phyloP scores from a whole-genome alignment of 345 rosid species.

The Sonneratia alba region DNA sequence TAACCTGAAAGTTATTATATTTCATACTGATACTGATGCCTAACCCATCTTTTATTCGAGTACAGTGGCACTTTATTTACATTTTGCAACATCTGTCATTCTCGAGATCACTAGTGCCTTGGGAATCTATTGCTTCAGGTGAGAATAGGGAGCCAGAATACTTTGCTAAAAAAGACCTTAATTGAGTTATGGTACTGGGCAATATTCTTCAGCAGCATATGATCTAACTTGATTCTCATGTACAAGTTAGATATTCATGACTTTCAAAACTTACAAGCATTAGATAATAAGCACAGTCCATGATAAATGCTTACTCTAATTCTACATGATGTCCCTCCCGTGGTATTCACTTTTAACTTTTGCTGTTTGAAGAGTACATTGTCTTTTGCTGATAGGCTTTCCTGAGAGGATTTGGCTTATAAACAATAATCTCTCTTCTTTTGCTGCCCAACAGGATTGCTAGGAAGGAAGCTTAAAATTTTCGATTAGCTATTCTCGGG shows the following conservation, averaged over 20 bases:
- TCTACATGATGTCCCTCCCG: not conserved
- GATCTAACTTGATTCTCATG: not conserved
- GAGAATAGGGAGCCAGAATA: not conserved
- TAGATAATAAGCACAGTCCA: not conserved
- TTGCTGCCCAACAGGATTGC: constrained; percentile 61
- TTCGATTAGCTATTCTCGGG: not conserved
- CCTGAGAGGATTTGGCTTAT: not conserved
- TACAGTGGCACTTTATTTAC: constrained; percentile 68
- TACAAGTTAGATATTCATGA: no score
- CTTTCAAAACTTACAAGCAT: not conserved
- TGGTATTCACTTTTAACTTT: not conserved
- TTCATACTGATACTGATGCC: not conserved
- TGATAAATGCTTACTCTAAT: not conserved
- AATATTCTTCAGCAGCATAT: not conserved
- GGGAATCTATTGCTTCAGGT: constrained; percentile 99
- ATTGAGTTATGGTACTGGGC: not conserved
- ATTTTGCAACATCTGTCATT: constrained; percentile 88
- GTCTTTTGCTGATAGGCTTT: not conserved
- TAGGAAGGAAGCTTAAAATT: constrained; percentile 75
- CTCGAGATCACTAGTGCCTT: constrained; percentile 86
- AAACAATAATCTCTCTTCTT: not conserved
- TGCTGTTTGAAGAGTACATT: not conserved
- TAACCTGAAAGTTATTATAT: not conserved
- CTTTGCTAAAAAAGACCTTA: not conserved
- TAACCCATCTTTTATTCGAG: constrained; percentile 2